Base-by-base conservation (phyloP, 257 asterid species). In the Nicotiana knightiana region DNA sequence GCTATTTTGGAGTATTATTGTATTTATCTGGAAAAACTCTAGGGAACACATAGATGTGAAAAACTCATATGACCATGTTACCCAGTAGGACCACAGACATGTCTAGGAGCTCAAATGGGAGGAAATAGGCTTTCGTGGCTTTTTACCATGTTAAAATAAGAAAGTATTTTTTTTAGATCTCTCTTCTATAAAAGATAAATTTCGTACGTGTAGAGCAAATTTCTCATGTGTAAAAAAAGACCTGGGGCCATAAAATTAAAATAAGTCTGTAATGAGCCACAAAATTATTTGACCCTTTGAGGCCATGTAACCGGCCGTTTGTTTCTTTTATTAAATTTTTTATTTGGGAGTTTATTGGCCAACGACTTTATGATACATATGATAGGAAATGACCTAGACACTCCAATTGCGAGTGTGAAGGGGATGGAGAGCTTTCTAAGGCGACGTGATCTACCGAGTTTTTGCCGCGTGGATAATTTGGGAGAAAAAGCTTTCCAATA, bases 391-490 rank as follows among this genome's bases (percentile, higher is more conserved):
- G 86, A 88, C 68, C 82, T 93, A 83, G 93, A 92, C 67, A 86
- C 82, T 75, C 66, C 86, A 0, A 75, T 92, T 21, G 65, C 9
- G 2, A 87, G 82, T 77, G 84, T 83, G 5, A 86, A 89, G 1
- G 97, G 92, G 16, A 86, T 90, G 91, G 97, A 90, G 85, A 91
- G 91, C 82, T 71, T 88, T 11, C 75, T 93, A 4, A 65, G 97
- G 68, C 94, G 95, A 0, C 95, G 97, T 0, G 97, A 93, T 84
- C 90, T 93, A 21, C 97, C 97, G 0, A 81, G 88, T 87, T 90
- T 93, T 63, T 91, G 84, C 77, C 93, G 97, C 2, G 16, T 81
- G 51, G 48, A 39, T 2, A 83, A 82, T 85, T 18, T 86, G 17
- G 82, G 84, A 7, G 84, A 87, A 61, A 80, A 18, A 1, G 6